Base-by-base conservation (phyloP, 306 rosid genomes). In the Vigna radiata region DNA sequence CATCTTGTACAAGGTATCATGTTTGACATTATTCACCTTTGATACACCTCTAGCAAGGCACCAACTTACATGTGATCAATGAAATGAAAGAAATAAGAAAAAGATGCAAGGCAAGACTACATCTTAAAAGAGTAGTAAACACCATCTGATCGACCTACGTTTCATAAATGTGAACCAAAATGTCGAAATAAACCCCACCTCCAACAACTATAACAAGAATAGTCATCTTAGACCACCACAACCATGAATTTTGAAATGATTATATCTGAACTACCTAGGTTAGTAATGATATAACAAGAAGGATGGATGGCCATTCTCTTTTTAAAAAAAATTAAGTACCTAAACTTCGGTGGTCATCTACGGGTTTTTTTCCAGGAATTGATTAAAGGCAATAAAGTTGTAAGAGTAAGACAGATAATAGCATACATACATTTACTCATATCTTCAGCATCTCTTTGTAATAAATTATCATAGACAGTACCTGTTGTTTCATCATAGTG, bases 1-100 rank as follows among this genome's bases (percentile, higher is more conserved):
- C 99, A 87, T 90, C 99, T 93, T 33, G 99, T 96, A 77, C 99
- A 96, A 96, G 99, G 99, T 96, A 89, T 81, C 75, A 73, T 44
- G 13, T 18, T 53, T 19, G 39, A 60, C 62, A 58, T 66, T 75
- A 43, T 33, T 58, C 48, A 49, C 58, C 72, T 44, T 54, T 64
- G 63, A 44, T 19, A 70, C 68, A 14, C 59, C 55, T 36, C 41
- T 65, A 67, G 50, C 66, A 64, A 46, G 7, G 44, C 25, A 66
- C 63, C 31, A 37, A 25, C 55, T 48, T 16, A 62, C 60, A 56
- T 56, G 33, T 69, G 54, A 58, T 60, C 37, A 11, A 36, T 74
- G 44, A 49, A 47, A 31, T 25, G 46, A 29, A 53, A 8, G 59
- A 43, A 62, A 39, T 7, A 13, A 46, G 37, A 55, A 63, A 53